phyloP scores from a whole-genome alignment of 208 protist genomes.

The Spongospora subterranea region DNA sequence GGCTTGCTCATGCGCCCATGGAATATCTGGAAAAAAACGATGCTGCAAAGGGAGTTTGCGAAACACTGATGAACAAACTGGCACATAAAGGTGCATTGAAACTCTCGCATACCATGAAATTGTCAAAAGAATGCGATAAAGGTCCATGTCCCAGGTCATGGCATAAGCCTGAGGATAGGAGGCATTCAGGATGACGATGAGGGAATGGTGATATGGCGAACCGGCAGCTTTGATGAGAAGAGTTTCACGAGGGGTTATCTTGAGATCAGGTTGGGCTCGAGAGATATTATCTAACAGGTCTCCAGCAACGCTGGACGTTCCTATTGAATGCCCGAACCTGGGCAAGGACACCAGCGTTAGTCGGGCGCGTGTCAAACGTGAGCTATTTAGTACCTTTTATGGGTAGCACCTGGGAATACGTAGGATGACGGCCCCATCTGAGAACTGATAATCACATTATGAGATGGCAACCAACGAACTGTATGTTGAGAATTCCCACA shows the following conservation, averaged over 20 bases:
- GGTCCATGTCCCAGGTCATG: constrained; percentile 75
- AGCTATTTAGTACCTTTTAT: not conserved
- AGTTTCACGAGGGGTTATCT: not conserved
- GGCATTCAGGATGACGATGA: not conserved
- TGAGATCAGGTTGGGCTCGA: not conserved
- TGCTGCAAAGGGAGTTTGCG: not conserved
- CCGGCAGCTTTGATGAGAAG: constrained; percentile 66
- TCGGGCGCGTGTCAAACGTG: not conserved
- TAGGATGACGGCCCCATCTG: constrained; percentile 66
- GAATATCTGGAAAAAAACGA: not conserved
- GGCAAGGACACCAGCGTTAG: not conserved
- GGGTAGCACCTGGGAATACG: constrained; percentile 2
- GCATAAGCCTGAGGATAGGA: constrained; percentile 51
- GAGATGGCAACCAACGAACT: not conserved
- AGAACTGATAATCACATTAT: not conserved
- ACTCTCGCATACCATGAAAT: not conserved
- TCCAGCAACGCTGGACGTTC: not conserved
- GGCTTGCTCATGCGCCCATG: constrained; percentile 36
- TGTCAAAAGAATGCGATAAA: constrained; percentile 72
- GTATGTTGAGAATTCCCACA: constrained; percentile 57
- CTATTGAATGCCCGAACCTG: constrained; percentile 38
- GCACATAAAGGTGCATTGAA: not conserved
- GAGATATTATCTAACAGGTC: not conserved
- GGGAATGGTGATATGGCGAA: not conserved
- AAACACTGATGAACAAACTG: not conserved